Evolutionary conservation across 2,329 filamentous ascomycete genomes (phyloP), one percentile per base, ranked within the genome.

Genomic region (Xylaria sp.): DNA sequence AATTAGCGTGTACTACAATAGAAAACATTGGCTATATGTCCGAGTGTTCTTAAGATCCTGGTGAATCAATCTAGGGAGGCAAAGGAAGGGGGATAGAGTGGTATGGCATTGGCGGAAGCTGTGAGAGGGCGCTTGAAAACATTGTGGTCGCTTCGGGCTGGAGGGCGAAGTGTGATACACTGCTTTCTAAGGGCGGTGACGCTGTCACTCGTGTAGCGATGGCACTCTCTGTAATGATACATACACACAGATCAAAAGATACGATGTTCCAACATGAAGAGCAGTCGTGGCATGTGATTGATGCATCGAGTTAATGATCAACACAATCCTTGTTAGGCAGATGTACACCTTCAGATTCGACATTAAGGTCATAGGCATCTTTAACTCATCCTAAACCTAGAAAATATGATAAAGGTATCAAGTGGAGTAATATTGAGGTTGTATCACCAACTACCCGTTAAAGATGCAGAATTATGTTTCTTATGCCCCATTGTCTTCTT

Each of bases 401-500:
- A 17, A 17, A 17, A 17, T 14, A 42, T 11, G 4, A 11, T 42
- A 14, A 42, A 42, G 8, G 39, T 11, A 17, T 42, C 11, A 17
- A 42, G 11, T 42, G 14, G 14, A 42, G 39, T 14, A 42, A 42
- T 14, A 8, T 42, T 17, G 14, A 17, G 11, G 9, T 42, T 17
- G 14, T 36, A 17, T 42, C 39, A 42, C 14, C 39, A 42, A 42
- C 8, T 14, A 42, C 39, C 70, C 68, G 68, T 60, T 48, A 55
- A 67, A 55, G 5, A 64, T 51, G 24, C 19, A 34, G 19, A 65
- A 56, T 65, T 54, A 59, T 67, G 69, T 72, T 69, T 74, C 48
- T 64, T 68, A 62, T 73, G 66, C 69, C 71, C 71, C 68, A 73
- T 71, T 74, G 68, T 69, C 69, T 65, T 69, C 65, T 71, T 73